Base-by-base conservation (phyloP, 1,139 yeast genomes). In the Taiozyma sp. region DNA sequence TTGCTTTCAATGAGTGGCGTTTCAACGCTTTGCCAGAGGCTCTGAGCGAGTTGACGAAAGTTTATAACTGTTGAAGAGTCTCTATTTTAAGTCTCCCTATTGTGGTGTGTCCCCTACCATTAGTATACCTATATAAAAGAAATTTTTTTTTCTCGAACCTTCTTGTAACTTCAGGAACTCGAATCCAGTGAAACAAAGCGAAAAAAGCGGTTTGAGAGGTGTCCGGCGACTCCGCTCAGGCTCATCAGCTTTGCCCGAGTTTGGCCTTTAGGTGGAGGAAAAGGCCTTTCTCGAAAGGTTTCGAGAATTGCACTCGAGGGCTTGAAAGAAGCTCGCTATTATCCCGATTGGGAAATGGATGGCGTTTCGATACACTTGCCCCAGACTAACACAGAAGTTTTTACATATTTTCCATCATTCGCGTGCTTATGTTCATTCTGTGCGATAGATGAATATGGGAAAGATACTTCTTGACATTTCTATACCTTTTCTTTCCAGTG, bases 371-470 rank as follows among this genome's bases (percentile, higher is more conserved):
- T 82, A 83, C 88, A 68, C 67, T 71, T 72, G 79, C 78, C 88
- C 88, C 70, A 84, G 71, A 84, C 54, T 56, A 70, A 65, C 60
- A 78, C 84, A 38, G 88, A 61, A 66, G 65, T 58, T 76, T 75
- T 84, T 80, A 84, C 89, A 84, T 83, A 84, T 83, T 84, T 79
- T 81, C 87, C 88, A 81, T 81, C 81, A 38, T 79, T 79, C 80
- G 81, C 78, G 80, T 79, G 65, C 66, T 62, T 58, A 57, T 64
- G 66, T 56, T 55, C 60, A 50, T 51, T 57, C 60, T 58, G 62
- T 63, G 76, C 74, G 72, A 73, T 72, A 80, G 84, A 81, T 83
- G 87, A 78, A 79, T 80, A 74, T 82, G 89, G 87, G 77, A 78
- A 84, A 84, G 90, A 82, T 79, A 80, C 83, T 78, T 80, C 84